Percentiles rank a stretch among this genome's conserved stretches.
These are phyloP conservation scores for Perkinsus olseni DNA, from an alignment of 169 alveolate genomes.

Conservation along the genomic window DNA sequence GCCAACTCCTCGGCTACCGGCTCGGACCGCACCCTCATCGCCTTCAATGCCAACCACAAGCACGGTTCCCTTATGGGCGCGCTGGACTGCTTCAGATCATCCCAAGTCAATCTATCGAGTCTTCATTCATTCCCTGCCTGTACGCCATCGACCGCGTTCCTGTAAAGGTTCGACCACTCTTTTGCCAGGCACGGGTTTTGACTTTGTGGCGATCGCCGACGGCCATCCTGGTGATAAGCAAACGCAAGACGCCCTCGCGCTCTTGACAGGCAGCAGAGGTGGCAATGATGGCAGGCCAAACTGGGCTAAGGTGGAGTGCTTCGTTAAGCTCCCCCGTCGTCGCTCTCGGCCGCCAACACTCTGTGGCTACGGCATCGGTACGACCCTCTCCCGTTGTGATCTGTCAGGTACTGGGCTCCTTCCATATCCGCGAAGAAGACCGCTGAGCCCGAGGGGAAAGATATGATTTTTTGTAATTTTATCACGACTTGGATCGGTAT, in stretches of 20 bases:
- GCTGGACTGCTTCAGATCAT: background rate
- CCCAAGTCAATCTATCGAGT: background rate
- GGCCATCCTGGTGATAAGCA: background rate
- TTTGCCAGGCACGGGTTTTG: background rate
- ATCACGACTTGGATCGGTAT: background rate
- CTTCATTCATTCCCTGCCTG: background rate
- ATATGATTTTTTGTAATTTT: background rate
- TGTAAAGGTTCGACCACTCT: background rate
- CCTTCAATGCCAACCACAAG: background rate
- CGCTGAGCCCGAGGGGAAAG: background rate
- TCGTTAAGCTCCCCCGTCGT: background rate
- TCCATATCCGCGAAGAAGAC: background rate
- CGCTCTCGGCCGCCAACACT: background rate
- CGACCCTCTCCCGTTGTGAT: too few relatives aligned
- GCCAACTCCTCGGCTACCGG: background rate
- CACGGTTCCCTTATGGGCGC: background rate
- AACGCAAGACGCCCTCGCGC: background rate
- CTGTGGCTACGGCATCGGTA: too few relatives aligned
- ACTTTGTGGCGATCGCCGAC: background rate
- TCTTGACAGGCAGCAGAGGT: background rate
- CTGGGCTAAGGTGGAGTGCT: background rate
- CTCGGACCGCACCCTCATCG: background rate
- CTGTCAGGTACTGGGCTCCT: background rate
- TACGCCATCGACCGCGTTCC: background rate
- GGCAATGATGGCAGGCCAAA: background rate